Conservation (phyloP, 306 rosid species). For the Argentina anserina region DNA sequence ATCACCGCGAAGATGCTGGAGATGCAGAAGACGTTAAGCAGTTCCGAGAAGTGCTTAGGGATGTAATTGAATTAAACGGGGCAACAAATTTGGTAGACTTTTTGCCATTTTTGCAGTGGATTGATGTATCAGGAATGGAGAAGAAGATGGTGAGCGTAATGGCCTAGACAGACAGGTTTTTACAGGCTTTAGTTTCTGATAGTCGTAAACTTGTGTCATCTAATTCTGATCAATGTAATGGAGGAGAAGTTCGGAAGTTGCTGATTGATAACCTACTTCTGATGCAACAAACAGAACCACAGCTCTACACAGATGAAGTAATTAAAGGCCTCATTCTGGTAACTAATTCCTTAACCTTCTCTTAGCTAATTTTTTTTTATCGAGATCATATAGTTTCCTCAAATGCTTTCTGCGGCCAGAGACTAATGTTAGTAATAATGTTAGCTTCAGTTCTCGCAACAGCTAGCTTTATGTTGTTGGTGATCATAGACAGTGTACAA, state of each 20-base stretch:
- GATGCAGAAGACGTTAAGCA: constrained; percentile 5
- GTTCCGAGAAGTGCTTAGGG: constrained; percentile 15
- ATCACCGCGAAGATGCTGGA: constrained; percentile 3
- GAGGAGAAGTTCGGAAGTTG: background rate
- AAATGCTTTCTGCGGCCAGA: too few species aligned
- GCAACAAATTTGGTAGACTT: constrained; percentile 10
- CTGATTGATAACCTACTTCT: constrained; percentile 8
- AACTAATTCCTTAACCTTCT: too few species aligned
- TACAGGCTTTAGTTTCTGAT: constrained; percentile 17
- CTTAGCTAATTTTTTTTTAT: too few species aligned
- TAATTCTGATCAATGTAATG: background rate
- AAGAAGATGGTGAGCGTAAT: constrained; percentile 26
- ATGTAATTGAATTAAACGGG: background rate
- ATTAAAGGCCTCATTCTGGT: constrained; percentile 17
- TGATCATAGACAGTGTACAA: too few species aligned
- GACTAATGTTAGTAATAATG: too few species aligned
- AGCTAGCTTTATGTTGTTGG: too few species aligned
- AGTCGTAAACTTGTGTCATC: background rate
- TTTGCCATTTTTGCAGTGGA: constrained; percentile 15
- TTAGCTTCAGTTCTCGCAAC: too few species aligned
- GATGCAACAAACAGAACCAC: constrained; percentile 13
- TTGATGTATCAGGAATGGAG: constrained; percentile 3
- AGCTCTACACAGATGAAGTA: constrained; percentile 11
- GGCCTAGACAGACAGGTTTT: constrained; percentile 13
- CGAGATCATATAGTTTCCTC: too few species aligned